Evolutionary conservation across 257 asterid genomes (phyloP).

Genomic region (Solanum paucissectum): DNA sequence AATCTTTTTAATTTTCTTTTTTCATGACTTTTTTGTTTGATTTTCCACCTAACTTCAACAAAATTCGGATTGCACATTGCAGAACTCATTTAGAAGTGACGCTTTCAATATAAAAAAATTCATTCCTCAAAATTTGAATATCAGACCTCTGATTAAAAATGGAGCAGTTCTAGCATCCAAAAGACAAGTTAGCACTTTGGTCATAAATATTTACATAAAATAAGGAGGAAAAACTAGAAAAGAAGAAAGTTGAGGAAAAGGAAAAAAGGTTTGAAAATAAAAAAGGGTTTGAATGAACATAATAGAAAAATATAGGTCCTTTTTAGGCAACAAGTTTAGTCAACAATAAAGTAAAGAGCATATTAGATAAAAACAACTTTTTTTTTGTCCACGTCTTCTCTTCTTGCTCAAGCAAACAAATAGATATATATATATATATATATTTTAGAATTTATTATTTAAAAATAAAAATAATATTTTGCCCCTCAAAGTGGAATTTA

Average conservation of each 20-base stretch:
- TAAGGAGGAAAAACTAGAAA: background rate
- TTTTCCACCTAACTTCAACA: rapidly evolving
- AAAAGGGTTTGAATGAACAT: background rate
- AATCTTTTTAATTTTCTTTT: background rate
- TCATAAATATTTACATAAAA: background rate
- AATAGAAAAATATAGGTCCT: background rate
- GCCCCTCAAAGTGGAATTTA: background rate
- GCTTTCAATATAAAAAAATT: too few species aligned
- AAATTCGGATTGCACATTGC: background rate
- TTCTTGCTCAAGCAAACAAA: constrained; percentile 6
- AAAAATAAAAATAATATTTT: background rate
- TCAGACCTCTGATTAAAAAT: rapidly evolving
- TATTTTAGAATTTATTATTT: background rate
- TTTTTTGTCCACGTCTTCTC: constrained; percentile 5
- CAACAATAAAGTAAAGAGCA: background rate
- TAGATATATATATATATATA: background rate
- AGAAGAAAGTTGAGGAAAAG: background rate
- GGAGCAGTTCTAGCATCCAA: background rate
- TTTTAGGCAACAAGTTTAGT: background rate
- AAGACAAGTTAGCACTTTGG: background rate
- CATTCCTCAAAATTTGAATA: too few species aligned
- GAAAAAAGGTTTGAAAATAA: background rate
- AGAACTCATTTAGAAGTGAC: background rate
- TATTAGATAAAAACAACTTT: background rate
- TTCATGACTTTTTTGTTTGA: background rate